These are phyloP conservation scores for Fonsecaea pedrosoi DNA, from an alignment of 2,329 filamentous ascomycete genomes.

Conservation along the genomic window DNA sequence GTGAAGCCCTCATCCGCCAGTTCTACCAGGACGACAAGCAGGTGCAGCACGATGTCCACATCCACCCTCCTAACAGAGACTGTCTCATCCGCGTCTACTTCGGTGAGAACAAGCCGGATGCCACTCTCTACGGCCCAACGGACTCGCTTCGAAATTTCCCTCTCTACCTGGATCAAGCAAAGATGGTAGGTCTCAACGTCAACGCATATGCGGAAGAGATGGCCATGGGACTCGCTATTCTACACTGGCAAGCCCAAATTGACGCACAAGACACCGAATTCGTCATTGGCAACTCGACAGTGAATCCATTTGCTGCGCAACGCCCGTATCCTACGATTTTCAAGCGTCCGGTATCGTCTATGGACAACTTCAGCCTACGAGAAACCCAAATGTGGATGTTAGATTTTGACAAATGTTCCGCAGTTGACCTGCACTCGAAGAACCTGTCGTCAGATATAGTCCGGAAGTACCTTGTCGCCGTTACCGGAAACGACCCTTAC, in stretches of 20 bases:
- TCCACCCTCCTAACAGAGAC: slow-evolving; percentile 22
- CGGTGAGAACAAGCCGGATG: slow-evolving; percentile 21
- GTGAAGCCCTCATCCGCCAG: slow-evolving; percentile 7
- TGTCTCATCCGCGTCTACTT: slow-evolving; percentile 28
- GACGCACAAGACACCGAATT: slow-evolving; percentile 34
- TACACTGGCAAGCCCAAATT: slow-evolving; percentile 33
- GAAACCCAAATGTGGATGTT: slow-evolving; percentile 33
- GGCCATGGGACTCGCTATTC: slow-evolving; percentile 30
- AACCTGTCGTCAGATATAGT: not conserved
- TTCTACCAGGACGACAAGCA: slow-evolving; percentile 16
- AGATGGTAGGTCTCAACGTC: slow-evolving; percentile 24
- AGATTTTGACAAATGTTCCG: slow-evolving; percentile 27
- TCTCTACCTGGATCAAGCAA: slow-evolving; percentile 30
- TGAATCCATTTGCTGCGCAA: slow-evolving; percentile 1
- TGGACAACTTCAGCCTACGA: slow-evolving; percentile 14
- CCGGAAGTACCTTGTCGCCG: slow-evolving; percentile 28
- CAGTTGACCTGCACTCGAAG: slow-evolving; percentile 14
- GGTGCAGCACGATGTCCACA: slow-evolving; percentile 14
- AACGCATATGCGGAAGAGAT: slow-evolving; percentile 32
- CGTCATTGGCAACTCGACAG: slow-evolving; percentile 28
- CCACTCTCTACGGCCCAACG: slow-evolving; percentile 14
- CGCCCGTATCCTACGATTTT: not conserved
- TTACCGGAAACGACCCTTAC: slow-evolving; percentile 35
- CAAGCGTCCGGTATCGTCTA: slow-evolving; percentile 13
- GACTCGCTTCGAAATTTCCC: slow-evolving; percentile 33